These are phyloP conservation scores for Pleurotus cornucopiae DNA, from an alignment of 768 basidiomycete genomes.

Conservation along the genomic window DNA sequence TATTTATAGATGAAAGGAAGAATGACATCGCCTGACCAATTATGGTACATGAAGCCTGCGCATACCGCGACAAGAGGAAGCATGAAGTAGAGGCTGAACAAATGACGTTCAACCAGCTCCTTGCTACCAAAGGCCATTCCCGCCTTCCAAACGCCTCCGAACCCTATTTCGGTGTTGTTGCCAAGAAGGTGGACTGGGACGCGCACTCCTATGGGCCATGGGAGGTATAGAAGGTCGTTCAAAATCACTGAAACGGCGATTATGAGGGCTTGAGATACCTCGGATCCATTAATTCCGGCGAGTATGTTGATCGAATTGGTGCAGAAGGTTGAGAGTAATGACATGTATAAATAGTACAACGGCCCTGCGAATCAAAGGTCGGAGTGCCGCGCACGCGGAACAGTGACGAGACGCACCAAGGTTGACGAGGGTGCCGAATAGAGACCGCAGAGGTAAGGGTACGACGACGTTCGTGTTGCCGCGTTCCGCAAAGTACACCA, in stretches of 20 bases:
- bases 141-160: conserved; percentile 78
- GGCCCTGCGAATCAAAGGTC: conserved; percentile 52
- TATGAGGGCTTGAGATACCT: conserved; percentile 89
- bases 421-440: conserved; percentile 79
- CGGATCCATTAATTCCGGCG: conserved; percentile 95
- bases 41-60: conserved; percentile 87
- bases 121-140: conserved; percentile 85
- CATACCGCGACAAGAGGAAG: conserved; percentile 90
- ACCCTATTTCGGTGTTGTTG: conserved; percentile 57
- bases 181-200: conserved; percentile 71
- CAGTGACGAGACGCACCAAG: conserved; percentile 54
- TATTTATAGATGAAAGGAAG: not conserved
- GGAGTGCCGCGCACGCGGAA: not conserved
- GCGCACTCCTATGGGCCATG: conserved; percentile 74
- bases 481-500: conserved; percentile 94
- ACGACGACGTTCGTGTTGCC: conserved; percentile 94
- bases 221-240: conserved; percentile 94
- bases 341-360: conserved; percentile 95
- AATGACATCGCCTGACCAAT: conserved; percentile 62
- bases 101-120: conserved; percentile 85
- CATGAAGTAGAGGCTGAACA: conserved; percentile 98
- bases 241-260: conserved; percentile 87
- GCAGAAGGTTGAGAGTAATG: conserved; percentile 90
- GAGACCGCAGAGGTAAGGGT: conserved; percentile 70
- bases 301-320: conserved; percentile 99